Evolutionary conservation across 129 eudicot species (phyloP).

Genomic region (Centrapalus pauciflorus): DNA sequence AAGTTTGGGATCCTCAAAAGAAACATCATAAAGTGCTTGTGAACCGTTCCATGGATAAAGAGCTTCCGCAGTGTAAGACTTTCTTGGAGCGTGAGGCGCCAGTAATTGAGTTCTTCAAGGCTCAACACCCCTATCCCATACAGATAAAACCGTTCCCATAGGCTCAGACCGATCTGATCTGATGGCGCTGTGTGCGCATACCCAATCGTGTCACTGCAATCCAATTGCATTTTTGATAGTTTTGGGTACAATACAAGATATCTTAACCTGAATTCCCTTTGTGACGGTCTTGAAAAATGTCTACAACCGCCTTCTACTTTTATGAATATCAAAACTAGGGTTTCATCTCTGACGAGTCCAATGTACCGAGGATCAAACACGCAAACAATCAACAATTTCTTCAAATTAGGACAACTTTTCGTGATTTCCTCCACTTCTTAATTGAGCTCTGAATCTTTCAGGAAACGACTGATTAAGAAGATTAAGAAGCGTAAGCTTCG

Average conservation of each 20-base stretch:
- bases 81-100: conserved; percentile 66
- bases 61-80: conserved; percentile 50
- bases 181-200: conserved; percentile 69
- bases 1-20: conserved; percentile 36
- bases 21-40: conserved; percentile 60
- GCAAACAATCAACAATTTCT: conserved; percentile 35
- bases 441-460: conserved; percentile 49
- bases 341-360: conserved; percentile 48
- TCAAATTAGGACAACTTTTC: conserved; percentile 40
- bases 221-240: conserved; percentile 53
- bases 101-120: conserved; percentile 53
- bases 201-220: conserved; percentile 61
- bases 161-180: conserved; percentile 67
- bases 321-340: conserved; percentile 31
- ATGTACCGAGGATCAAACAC: conserved; percentile 62
- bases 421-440: conserved; percentile 45
- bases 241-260: conserved; percentile 29
- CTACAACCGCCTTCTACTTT: conserved; percentile 72
- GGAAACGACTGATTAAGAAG: no score
- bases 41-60: conserved; percentile 63
- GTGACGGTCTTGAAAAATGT: conserved; percentile 34
- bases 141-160: conserved; percentile 63
- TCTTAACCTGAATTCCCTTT: conserved; percentile 41
- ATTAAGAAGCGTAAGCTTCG: no score
- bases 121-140: conserved; percentile 35